A percentile compares a stretch with the other conserved stretches of the same genome.
Evolutionary conservation across 2,329 filamentous ascomycete genomes (phyloP).

Genomic region (Leptographium radiaticola): DNA sequence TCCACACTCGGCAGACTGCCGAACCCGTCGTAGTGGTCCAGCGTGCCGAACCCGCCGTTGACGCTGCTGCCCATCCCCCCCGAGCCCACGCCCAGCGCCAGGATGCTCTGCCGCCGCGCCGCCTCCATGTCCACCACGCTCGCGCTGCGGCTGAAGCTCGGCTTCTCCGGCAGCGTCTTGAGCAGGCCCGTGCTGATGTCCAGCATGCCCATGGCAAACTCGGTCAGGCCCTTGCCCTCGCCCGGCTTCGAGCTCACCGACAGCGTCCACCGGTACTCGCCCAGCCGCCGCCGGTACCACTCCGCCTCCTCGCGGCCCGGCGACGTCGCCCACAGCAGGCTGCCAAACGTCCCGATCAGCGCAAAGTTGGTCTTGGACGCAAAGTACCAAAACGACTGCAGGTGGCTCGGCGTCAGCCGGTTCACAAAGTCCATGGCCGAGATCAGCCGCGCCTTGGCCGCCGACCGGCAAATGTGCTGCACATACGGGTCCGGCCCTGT

Average conservation of each 20-base stretch:
- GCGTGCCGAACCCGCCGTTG: conserved; percentile 16
- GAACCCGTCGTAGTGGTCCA: conserved; percentile 19
- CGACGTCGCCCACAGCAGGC: conserved; percentile 77
- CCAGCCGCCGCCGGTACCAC: conserved; percentile 75
- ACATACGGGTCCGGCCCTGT: conserved; percentile 58
- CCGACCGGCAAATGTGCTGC: conserved; percentile 82
- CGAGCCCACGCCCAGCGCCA: conserved; percentile 8
- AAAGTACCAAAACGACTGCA: conserved; percentile 89
- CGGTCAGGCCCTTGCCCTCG: conserved; percentile 42
- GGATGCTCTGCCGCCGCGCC: conserved; percentile 11
- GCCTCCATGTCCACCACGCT: conserved; percentile 35
- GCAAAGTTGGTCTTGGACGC: conserved; percentile 85
- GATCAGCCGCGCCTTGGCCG: conserved; percentile 86
- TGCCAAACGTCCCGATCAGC: conserved; percentile 86
- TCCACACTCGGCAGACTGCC: conserved; percentile 33
- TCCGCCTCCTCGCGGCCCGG: conserved; percentile 80
- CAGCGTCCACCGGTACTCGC: conserved; percentile 90
- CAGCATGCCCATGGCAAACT: conserved; percentile 66
- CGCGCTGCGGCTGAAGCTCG: conserved; percentile 43
- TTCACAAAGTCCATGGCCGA: conserved; percentile 98
- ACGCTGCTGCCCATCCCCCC: conserved; percentile 14
- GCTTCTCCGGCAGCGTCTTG: conserved; percentile 59
- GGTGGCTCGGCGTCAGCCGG: conserved; percentile 70
- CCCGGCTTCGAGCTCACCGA: conserved; percentile 67
- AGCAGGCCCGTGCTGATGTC: conserved; percentile 58